Conservation (phyloP, 1,284 basidiomycete species). For the Ceratobasidium sp. region DNA sequence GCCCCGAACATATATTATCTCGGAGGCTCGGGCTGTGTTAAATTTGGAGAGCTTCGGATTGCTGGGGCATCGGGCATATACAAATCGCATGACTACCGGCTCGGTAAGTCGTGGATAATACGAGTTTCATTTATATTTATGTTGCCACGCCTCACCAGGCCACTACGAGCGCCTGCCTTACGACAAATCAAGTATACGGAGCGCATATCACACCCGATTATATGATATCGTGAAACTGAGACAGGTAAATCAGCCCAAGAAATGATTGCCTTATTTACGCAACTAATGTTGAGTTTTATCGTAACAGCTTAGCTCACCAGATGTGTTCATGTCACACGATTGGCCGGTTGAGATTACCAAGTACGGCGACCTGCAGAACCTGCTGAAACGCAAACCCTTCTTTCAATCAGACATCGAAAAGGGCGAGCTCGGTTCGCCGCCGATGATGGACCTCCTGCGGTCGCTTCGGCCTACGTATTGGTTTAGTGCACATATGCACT, state of each 20-base stretch:
- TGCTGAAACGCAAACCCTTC: conserved; percentile 83
- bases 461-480: conserved; percentile 87
- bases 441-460: conserved; percentile 78
- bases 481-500: conserved; percentile 96
- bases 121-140: conserved; percentile 23
- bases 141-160: conserved; percentile 58
- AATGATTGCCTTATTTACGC: neutral
- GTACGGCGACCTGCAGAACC: conserved; percentile 71
- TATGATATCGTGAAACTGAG: conserved; percentile 84
- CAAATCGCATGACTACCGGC: conserved; percentile 79
- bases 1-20: conserved; percentile 98
- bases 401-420: conserved; percentile 77
- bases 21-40: conserved; percentile 88
- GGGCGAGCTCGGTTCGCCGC: conserved; percentile 86
- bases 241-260: conserved; percentile 57
- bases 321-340: conserved; percentile 93
- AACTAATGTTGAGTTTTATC: neutral
- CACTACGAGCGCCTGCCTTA: conserved; percentile 63
- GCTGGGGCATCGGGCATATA: conserved; percentile 94
- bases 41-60: conserved; percentile 86
- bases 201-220: conserved; percentile 90
- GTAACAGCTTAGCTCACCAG: conserved; percentile 63
- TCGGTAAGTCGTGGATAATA: conserved; percentile 60
- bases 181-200: conserved; percentile 73
- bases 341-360: conserved; percentile 92